These are phyloP conservation scores for Lactifluus piperatus DNA, from an alignment of 768 basidiomycete genomes.

Conservation along the genomic window DNA sequence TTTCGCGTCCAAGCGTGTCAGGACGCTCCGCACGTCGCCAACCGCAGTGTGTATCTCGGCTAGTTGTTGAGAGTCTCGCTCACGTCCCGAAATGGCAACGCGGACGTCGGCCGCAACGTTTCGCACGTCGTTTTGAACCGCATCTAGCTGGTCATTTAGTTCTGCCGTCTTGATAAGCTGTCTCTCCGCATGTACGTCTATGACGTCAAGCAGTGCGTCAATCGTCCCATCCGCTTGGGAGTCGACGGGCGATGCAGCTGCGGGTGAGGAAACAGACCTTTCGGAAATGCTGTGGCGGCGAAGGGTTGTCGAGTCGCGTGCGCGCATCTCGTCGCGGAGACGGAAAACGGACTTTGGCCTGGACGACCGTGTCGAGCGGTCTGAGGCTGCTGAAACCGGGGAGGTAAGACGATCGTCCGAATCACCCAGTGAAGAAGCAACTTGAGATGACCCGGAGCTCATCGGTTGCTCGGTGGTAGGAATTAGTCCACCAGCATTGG, in stretches of 20 bases:
- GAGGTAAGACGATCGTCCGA: slow-evolving; percentile 6
- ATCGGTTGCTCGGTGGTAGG: neutral
- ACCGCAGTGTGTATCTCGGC: slow-evolving; percentile 17
- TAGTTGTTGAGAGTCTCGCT: slow-evolving; percentile 6
- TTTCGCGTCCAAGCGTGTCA: neutral
- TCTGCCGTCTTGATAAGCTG: slow-evolving; percentile 18
- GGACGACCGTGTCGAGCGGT: neutral
- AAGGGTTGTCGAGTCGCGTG: neutral
- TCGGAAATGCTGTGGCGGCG: neutral
- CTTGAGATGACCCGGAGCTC: neutral
- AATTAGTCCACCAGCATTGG: neutral
- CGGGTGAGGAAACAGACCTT: neutral
- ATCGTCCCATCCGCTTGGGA: slow-evolving; percentile 4
- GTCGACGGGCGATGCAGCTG: neutral
- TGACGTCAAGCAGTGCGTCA: slow-evolving; percentile 12
- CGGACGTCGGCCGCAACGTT: slow-evolving; percentile 7
- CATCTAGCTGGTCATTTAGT: slow-evolving; percentile 1
- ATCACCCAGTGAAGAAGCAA: neutral
- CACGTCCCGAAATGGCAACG: slow-evolving; percentile 8
- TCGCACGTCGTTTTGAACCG: slow-evolving; percentile 13
- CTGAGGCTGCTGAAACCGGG: slow-evolving; percentile 12
- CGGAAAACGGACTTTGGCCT: slow-evolving; percentile 20
- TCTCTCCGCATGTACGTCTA: slow-evolving; percentile 18
- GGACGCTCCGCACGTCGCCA: slow-evolving; percentile 1
- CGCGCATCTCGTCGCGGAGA: slow-evolving; percentile 20